A percentile compares a stretch with the other conserved stretches of the same genome.
These are phyloP conservation scores for Choanephora cucurbitarum DNA, from an alignment of 371 early-diverging fungal genomes.

Conservation along the genomic window DNA sequence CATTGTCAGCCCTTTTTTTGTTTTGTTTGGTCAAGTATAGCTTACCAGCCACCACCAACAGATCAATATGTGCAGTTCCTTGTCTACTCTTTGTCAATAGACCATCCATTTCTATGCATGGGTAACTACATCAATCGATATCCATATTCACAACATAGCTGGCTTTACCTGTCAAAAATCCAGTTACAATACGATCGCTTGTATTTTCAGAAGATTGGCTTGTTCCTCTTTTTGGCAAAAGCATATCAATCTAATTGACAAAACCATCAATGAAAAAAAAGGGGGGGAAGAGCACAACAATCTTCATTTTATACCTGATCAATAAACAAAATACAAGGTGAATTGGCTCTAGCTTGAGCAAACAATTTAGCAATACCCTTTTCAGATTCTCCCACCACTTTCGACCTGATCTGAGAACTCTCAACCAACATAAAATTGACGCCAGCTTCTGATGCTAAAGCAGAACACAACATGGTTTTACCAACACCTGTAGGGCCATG, in stretches of 20 bases:
- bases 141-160: constrained; percentile 25
- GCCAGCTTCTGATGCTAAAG: constrained; percentile 84
- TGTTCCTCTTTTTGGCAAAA: constrained; percentile 71
- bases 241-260: constrained; percentile 62
- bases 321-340: constrained; percentile 84
- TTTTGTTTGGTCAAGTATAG: not conserved
- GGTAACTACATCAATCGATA: no score
- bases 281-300: not conserved
- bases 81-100: constrained; percentile 55
- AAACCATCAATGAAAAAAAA: not conserved
- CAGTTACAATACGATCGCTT: constrained; percentile 78
- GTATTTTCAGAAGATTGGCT: constrained; percentile 75
- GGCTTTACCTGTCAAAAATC: constrained; percentile 79
- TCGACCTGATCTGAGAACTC: constrained; percentile 78
- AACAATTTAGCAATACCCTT: constrained; percentile 73
- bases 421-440: constrained; percentile 79
- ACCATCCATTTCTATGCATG: constrained; percentile 80
- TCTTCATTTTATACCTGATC: constrained; percentile 61
- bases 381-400: constrained; percentile 84
- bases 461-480: constrained; percentile 97
- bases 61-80: constrained; percentile 54
- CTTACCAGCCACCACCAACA: constrained; percentile 76
- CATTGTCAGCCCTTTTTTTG: not conserved
- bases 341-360: constrained; percentile 72
- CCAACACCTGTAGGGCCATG: constrained; percentile 99